Evolutionary conservation across 2,329 filamentous ascomycete genomes (phyloP).

Genomic region (Exophiala sp.): DNA sequence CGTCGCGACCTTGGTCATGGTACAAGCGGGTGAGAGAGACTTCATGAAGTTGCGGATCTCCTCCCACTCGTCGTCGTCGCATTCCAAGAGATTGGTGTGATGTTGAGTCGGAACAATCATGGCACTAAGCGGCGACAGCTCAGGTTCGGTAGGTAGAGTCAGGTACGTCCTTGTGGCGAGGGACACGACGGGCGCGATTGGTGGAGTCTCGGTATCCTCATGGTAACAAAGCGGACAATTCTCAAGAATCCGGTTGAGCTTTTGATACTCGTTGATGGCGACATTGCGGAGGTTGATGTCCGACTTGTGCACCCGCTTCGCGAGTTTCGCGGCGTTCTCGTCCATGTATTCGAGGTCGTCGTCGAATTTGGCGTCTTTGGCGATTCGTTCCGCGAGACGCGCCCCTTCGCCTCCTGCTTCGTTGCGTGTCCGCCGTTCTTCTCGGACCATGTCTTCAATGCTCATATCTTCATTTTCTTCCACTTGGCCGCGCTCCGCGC

Average conservation of each 20-base stretch:
- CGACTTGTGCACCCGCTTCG: conserved; percentile 78
- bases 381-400: conserved; percentile 83
- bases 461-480: conserved; percentile 92
- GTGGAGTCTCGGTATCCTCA: conserved; percentile 71
- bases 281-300: conserved; percentile 81
- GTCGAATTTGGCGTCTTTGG: conserved; percentile 84
- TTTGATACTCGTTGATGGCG: conserved; percentile 83
- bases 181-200: conserved; percentile 77
- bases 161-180: conserved; percentile 81
- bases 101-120: conserved; percentile 87
- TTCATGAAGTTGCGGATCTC: conserved; percentile 99
- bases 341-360: conserved; percentile 95
- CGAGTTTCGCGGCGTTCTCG: conserved; percentile 87
- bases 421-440: conserved; percentile 78
- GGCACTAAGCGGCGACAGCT: conserved; percentile 74
- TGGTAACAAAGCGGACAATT: conserved; percentile 86
- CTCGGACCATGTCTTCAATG: conserved; percentile 93
- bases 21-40: conserved; percentile 88
- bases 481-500: conserved; percentile 74
- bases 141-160: conserved; percentile 82
- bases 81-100: conserved; percentile 84
- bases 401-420: conserved; percentile 72
- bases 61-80: conserved; percentile 98
- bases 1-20: conserved; percentile 83
- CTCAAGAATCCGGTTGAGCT: conserved; percentile 79